Percentiles rank a stretch among this genome's conserved stretches.
These are phyloP conservation scores for Lathyrus aphaca DNA, from an alignment of 306 rosid species.

Conservation along the genomic window DNA sequence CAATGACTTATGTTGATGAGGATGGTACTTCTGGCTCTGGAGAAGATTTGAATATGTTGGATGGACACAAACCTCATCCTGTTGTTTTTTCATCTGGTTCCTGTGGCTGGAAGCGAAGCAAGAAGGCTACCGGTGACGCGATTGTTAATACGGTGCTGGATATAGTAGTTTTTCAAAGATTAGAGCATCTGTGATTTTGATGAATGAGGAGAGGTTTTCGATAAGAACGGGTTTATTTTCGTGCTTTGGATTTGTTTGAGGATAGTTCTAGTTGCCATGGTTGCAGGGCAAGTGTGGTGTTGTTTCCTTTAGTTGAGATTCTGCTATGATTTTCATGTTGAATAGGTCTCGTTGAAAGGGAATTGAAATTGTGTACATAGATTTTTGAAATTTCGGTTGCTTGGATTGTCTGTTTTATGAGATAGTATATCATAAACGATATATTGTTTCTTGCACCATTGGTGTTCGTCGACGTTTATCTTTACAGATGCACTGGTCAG, in stretches of 20 bases:
- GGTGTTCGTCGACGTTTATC: too few relatives aligned
- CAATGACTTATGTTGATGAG: conserved; percentile 64
- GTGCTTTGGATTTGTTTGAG: conserved; percentile 84
- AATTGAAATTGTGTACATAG: conserved; percentile 34
- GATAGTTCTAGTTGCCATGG: conserved; percentile 59
- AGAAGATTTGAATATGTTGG: conserved; percentile 65
- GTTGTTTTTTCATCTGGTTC: conserved; percentile 60
- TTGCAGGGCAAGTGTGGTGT: conserved; percentile 67
- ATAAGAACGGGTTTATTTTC: conserved; percentile 70
- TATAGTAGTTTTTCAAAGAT: conserved; percentile 81
- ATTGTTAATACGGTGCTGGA: conserved; percentile 84
- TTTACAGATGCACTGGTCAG: too few relatives aligned
- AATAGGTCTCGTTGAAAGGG: neutral
- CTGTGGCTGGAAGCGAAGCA: conserved; percentile 69
- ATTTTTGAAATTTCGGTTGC: conserved; percentile 19
- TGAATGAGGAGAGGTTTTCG: conserved; percentile 75
- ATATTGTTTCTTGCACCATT: too few relatives aligned
- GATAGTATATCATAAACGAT: conserved; percentile 19
- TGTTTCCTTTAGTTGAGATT: conserved; percentile 55
- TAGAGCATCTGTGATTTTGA: conserved; percentile 75
- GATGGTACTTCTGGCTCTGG: conserved; percentile 88
- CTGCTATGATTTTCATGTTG: too few relatives aligned
- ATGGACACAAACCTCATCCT: conserved; percentile 69
- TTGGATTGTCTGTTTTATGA: conserved; percentile 29
- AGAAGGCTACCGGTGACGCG: conserved; percentile 79